phyloP scores from a whole-genome alignment of 352 stramenopile genomes.

The Globisporangium radiosum region DNA sequence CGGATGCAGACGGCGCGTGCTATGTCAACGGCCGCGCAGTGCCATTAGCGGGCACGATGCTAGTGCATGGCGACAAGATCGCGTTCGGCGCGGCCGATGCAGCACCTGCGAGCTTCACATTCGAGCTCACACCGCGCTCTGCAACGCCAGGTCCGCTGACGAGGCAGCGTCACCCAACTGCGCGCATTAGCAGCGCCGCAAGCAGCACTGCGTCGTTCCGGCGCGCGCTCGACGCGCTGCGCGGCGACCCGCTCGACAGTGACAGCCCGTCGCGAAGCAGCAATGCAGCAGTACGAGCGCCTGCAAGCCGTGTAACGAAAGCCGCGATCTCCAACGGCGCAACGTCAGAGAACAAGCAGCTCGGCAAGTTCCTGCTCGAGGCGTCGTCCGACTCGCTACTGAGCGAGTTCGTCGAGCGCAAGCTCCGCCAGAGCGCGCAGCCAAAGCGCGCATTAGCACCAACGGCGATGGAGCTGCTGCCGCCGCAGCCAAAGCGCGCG shows the following conservation, averaged over 20 bases:
- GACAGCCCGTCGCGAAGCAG: not conserved
- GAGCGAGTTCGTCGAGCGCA: constrained; percentile 60
- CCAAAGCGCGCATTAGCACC: not conserved
- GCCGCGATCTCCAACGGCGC: constrained; percentile 3
- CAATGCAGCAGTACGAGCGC: not conserved
- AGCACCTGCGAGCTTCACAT: constrained; percentile 37
- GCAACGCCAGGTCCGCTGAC: not conserved
- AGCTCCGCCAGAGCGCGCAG: constrained; percentile 29
- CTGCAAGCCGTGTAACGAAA: not conserved
- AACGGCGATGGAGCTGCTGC: not conserved
- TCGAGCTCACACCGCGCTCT: constrained; percentile 25
- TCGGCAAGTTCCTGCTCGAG: constrained; percentile 40
- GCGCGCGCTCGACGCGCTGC: constrained; percentile 34
- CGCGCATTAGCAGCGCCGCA: constrained; percentile 5
- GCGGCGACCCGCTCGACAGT: constrained; percentile 23
- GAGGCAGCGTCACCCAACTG: not conserved
- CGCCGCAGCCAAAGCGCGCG: not conserved
- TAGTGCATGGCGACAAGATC: constrained; percentile 58
- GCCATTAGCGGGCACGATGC: constrained; percentile 25
- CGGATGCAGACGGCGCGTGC: constrained; percentile 23
- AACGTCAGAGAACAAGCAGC: constrained; percentile 19
- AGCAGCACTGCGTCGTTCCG: constrained; percentile 30
- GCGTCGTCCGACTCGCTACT: constrained; percentile 49
- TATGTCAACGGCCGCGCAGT: constrained; percentile 44
- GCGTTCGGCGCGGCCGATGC: constrained; percentile 31